Evolutionary conservation across 139 green algal genomes (phyloP).

Genomic region (Asterochloris erici): DNA sequence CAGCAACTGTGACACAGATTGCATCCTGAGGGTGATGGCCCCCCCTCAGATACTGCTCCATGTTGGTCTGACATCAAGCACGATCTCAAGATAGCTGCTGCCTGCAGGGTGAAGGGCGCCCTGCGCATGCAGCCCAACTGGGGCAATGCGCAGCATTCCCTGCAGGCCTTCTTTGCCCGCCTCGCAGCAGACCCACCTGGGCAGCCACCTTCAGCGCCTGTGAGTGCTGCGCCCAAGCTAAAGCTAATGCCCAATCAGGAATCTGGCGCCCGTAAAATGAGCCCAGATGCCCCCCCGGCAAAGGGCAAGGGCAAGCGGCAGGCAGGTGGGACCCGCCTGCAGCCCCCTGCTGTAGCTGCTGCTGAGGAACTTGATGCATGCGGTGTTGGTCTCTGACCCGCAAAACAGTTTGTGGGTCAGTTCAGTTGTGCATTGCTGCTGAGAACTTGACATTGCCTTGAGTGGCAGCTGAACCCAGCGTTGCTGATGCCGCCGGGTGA

Average conservation of each 20-base stretch:
- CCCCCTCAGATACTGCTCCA: background rate
- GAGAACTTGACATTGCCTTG: too few species aligned
- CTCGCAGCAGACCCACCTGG: conserved; percentile 49
- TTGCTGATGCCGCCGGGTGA: too few species aligned
- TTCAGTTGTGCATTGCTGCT: too few species aligned
- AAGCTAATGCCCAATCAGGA: background rate
- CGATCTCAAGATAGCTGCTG: too few species aligned
- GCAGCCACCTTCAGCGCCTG: background rate
- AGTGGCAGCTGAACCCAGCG: too few species aligned
- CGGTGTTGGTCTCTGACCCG: too few species aligned
- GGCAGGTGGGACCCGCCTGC: background rate
- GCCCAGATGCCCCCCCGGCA: background rate
- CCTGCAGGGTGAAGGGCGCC: conserved; percentile 26
- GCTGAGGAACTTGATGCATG: too few species aligned
- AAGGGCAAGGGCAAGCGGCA: background rate
- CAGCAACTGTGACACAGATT: background rate
- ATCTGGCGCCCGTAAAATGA: too few species aligned
- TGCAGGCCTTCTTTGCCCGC: conserved; percentile 51
- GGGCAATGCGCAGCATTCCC: conserved; percentile 25
- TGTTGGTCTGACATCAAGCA: background rate
- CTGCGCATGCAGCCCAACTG: conserved; percentile 34
- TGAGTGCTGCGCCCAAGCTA: background rate
- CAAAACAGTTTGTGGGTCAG: too few species aligned
- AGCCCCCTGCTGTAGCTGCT: background rate
- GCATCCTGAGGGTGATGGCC: too few species aligned